These are phyloP conservation scores for Nemophila menziesii DNA, from an alignment of 257 asterid species.

Conservation along the genomic window DNA sequence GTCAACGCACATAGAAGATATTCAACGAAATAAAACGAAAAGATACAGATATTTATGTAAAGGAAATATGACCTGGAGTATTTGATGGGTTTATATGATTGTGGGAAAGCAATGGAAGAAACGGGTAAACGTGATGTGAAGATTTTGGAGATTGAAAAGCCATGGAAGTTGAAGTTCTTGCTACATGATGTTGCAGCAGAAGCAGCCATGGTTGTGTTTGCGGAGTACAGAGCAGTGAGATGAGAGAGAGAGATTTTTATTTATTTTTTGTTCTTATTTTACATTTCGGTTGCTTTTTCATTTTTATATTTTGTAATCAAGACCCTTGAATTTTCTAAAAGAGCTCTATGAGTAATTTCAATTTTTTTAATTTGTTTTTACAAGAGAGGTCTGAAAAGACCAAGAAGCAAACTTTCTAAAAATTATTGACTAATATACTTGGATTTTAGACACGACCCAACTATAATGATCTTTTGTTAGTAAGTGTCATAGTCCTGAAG, in stretches of 20 bases:
- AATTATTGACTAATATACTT: too few species aligned
- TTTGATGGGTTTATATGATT: conserved; percentile 12
- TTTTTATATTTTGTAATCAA: too few species aligned
- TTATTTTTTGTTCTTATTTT: too few species aligned
- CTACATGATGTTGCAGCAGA: background rate
- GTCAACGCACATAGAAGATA: background rate
- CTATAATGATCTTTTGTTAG: too few species aligned
- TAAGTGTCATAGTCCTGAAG: too few species aligned
- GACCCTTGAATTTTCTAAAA: too few species aligned
- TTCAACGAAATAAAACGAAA: background rate
- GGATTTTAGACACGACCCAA: too few species aligned
- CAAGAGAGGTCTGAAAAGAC: too few species aligned
- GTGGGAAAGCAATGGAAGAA: conserved; percentile 16
- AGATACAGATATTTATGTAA: background rate
- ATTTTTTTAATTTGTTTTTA: too few species aligned
- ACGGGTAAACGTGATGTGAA: conserved; percentile 11
- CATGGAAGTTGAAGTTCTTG: background rate
- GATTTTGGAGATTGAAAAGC: conserved; percentile 6
- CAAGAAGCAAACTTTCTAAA: too few species aligned
- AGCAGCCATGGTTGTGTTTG: conserved; percentile 12
- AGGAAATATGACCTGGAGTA: conserved; percentile 23
- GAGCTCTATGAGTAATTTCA: too few species aligned
- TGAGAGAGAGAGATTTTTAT: background rate
- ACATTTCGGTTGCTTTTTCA: background rate
- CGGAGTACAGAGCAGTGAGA: background rate